These are phyloP conservation scores for Neurospora crassa DNA, from an alignment of 2,329 filamentous ascomycete genomes.

Conservation along the genomic window DNA sequence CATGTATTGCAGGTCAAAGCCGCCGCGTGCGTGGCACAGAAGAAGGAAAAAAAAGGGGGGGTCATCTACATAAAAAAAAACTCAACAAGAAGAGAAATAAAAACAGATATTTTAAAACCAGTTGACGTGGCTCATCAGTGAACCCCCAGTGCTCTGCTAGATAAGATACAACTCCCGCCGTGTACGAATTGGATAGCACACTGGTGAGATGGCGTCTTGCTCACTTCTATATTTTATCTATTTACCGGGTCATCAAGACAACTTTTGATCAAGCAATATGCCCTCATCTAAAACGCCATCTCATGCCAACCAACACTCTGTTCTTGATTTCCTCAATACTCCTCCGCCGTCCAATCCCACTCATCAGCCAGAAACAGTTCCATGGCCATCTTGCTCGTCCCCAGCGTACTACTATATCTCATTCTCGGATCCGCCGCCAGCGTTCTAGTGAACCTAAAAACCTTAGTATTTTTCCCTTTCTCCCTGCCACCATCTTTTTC, in stretches of 20 bases:
- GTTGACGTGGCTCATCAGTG: background rate
- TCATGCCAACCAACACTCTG: background rate
- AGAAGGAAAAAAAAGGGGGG: too few species aligned
- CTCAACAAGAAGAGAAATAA: too few species aligned
- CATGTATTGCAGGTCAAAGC: background rate
- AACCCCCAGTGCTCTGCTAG: background rate
- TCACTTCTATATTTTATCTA: background rate
- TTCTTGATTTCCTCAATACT: constrained; percentile 10
- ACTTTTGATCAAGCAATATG: background rate
- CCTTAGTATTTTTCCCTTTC: constrained; percentile 10
- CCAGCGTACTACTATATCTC: constrained; percentile 38
- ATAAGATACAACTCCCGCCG: background rate
- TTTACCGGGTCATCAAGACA: background rate
- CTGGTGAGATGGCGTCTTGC: background rate
- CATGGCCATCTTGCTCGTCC: constrained; percentile 40
- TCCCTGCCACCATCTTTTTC: constrained; percentile 6
- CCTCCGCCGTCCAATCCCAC: constrained; percentile 52
- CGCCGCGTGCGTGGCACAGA: background rate
- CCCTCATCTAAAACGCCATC: background rate
- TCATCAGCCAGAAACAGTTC: constrained; percentile 44
- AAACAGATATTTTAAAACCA: too few species aligned
- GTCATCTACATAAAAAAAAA: too few species aligned
- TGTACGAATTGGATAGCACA: too few species aligned
- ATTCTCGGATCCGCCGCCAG: constrained; percentile 41
- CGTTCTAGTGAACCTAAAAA: constrained; percentile 42